A percentile compares a stretch with the other conserved stretches of the same genome.
These are phyloP conservation scores for Aschersonia sp. DNA, from an alignment of 2,329 filamentous ascomycete genomes.

Conservation along the genomic window DNA sequence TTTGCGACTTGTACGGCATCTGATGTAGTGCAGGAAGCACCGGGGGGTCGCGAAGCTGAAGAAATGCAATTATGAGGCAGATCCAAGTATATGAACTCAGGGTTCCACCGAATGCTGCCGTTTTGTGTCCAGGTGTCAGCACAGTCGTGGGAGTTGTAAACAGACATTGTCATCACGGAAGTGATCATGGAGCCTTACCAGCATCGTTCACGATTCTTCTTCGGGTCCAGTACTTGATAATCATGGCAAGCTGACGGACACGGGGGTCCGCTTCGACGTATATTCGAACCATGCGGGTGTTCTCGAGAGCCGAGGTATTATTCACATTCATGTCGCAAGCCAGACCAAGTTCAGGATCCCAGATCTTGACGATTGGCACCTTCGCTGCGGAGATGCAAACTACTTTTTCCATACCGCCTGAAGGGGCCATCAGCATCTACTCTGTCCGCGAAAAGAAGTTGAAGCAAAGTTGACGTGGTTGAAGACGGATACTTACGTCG, in stretches of 20 bases:
- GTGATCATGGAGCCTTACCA: slow-evolving; percentile 36
- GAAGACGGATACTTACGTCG: slow-evolving; percentile 47
- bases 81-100: slow-evolving; percentile 99
- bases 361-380: slow-evolving; percentile 96
- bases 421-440: slow-evolving; percentile 9
- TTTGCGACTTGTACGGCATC: slow-evolving; percentile 30
- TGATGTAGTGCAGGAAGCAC: slow-evolving; percentile 79
- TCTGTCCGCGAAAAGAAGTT: background rate
- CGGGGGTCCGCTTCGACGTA: slow-evolving; percentile 89
- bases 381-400: slow-evolving; percentile 91
- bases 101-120: slow-evolving; percentile 72
- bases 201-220: slow-evolving; percentile 88
- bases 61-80: slow-evolving; percentile 91
- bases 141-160: too few relatives aligned
- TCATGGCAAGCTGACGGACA: slow-evolving; percentile 86
- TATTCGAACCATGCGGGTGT: slow-evolving; percentile 93
- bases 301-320: slow-evolving; percentile 86
- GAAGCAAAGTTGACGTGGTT: background rate
- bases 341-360: slow-evolving; percentile 82
- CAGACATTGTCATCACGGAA: too few relatives aligned
- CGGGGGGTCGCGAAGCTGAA: slow-evolving; percentile 74
- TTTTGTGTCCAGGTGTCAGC: background rate
- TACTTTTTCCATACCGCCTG: slow-evolving; percentile 92
- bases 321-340: slow-evolving; percentile 99
- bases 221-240: slow-evolving; percentile 95